Base-by-base conservation (phyloP, 148 eudicot genomes). In the Rheum nobile region DNA sequence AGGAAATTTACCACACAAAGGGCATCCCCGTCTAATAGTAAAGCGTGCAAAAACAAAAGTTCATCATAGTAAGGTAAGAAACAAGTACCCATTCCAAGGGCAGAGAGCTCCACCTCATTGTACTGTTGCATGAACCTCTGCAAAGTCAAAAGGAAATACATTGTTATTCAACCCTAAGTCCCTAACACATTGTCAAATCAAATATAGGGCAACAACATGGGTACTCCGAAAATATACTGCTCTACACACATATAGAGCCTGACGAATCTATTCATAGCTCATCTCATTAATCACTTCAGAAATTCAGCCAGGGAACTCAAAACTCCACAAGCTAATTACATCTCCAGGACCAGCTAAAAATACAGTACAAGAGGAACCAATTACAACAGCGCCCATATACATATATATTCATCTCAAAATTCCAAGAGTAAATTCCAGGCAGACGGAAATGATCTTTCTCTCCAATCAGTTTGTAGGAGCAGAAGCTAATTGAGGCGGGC, bases 31-130 rank as follows among this genome's bases (percentile, higher is more conserved):
- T 50, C 17, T 21, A n/a, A 50, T 17, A 50, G 17, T 14, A 50
- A 6, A 7, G n/a, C n/a, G 8, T 19, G 4, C 24, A n/a, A 9
- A 21, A 55, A 22, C 32, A 55, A 55, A 34, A 65, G 22, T 32
- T 65, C 6, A 6, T 41, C 10, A 65, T 29, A 57, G 11, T 6
- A 32, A 65, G 70, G 22, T 65, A 65, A 32, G 21, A 32, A 32
- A 65, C 1, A 26, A 21, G 38, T 86, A 88, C 90, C 90, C 92
- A 88, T 88, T 61, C 92, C 93, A 61, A 89, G 87, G 52, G 87
- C 93, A 78, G 87, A 89, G 55, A 89, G 90, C 79, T 89, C 93
- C 80, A 87, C 90, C 43, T 87, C 93, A 73, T 80, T 81, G 76
- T 85, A 78, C 19, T 86, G 90, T 71, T 89, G 90, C 89, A 87